phyloP scores from a whole-genome alignment of 2,329 filamentous ascomycete species.

The Beauveria pseudobassiana region DNA sequence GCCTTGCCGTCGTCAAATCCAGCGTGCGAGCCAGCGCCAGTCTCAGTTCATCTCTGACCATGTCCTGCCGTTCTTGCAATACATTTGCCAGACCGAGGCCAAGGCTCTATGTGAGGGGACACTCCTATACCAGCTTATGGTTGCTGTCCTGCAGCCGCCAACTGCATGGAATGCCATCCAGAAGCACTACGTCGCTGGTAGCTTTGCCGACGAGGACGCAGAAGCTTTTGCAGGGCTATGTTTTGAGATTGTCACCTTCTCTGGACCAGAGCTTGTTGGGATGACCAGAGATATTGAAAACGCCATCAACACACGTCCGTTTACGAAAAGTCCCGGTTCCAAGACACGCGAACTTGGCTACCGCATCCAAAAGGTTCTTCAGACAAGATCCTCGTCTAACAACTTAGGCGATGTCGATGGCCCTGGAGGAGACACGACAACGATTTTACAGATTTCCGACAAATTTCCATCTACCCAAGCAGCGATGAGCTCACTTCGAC shows the following conservation, averaged over 20 bases:
- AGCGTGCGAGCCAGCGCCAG: conserved; percentile 20
- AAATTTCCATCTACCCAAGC: conserved; percentile 59
- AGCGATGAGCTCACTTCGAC: conserved; percentile 52
- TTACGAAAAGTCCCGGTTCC: conserved; percentile 17
- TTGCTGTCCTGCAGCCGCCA: conserved; percentile 41
- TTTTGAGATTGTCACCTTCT: conserved; percentile 37
- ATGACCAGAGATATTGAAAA: conserved; percentile 19
- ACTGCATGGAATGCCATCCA: conserved; percentile 47
- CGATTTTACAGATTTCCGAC: conserved; percentile 53
- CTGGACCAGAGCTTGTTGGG: conserved; percentile 17
- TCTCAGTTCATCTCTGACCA: conserved; percentile 23
- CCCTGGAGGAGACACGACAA: conserved; percentile 67
- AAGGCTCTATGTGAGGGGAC: conserved; percentile 43
- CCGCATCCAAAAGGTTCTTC: conserved; percentile 31
- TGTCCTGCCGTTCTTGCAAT: conserved; percentile 29
- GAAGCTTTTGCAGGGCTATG: conserved; percentile 41
- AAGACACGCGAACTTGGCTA: conserved; percentile 23
- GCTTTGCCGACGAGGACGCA: conserved; percentile 25
- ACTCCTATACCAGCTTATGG: conserved; percentile 39
- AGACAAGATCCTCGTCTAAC: conserved; percentile 20
- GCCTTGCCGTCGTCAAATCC: conserved; percentile 17
- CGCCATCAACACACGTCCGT: conserved; percentile 20
- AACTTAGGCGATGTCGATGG: conserved; percentile 12
- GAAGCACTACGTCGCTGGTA: conserved; percentile 19
- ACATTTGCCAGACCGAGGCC: conserved; percentile 33